These are phyloP conservation scores for Trichomonas vaginalis DNA, from an alignment of 208 protist species.

Conservation along the genomic window DNA sequence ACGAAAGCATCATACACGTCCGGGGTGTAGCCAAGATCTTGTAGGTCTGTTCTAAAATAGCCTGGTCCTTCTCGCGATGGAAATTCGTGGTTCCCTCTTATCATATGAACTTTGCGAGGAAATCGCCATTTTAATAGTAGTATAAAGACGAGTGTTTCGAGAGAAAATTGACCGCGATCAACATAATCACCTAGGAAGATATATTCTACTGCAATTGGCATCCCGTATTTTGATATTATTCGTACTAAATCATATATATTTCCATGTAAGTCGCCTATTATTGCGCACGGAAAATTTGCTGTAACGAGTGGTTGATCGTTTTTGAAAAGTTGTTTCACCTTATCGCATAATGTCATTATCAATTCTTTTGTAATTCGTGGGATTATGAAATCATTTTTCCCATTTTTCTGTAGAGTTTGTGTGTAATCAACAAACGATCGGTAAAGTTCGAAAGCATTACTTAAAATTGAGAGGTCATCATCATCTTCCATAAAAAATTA, in stretches of 20 bases:
- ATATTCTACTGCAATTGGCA: constrained; percentile 82
- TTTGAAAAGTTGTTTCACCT: no score
- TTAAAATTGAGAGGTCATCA: no score
- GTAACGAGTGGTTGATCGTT: no score
- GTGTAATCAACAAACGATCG: no score
- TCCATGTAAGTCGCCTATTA: not conserved
- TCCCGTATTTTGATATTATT: constrained; percentile 48
- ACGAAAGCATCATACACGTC: constrained; percentile 62
- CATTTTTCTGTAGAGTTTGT: no score
- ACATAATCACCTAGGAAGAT: constrained; percentile 67
- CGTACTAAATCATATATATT: constrained; percentile 55
- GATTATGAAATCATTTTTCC: no score
- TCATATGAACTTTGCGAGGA: constrained; percentile 58
- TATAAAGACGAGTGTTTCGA: constrained; percentile 71
- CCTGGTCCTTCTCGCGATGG: constrained; percentile 70
- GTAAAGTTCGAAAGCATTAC: no score
- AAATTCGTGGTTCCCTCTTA: constrained; percentile 75
- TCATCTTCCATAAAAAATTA: no score
- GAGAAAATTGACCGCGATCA: constrained; percentile 31
- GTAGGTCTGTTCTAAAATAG: constrained; percentile 65
- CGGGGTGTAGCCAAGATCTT: constrained; percentile 59
- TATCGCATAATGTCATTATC: no score
- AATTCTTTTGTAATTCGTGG: no score
- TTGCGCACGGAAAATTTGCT: not conserved
- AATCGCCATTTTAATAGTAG: constrained; percentile 62